Conservation (phyloP, 345 rosid species). For the Eucalyptus victrix region DNA sequence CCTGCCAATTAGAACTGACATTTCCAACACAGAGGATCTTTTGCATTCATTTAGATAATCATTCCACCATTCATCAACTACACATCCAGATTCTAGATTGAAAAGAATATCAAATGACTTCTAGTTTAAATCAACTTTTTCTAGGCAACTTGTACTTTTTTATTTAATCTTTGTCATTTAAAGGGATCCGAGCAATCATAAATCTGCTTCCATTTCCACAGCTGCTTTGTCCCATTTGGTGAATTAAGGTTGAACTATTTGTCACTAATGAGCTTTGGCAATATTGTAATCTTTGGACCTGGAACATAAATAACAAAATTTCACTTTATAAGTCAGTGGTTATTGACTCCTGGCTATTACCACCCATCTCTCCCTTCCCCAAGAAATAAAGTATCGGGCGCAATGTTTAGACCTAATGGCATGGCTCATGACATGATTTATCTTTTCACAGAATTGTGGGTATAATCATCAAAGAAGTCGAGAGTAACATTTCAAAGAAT, state of each 20-base stretch:
- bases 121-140: background rate
- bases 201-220: background rate
- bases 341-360: background rate
- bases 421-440: background rate
- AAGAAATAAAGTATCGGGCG: background rate
- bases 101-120: background rate
- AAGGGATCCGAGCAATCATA: background rate
- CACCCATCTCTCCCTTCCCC: background rate
- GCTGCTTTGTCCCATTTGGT: background rate
- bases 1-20: background rate
- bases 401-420: background rate
- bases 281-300: background rate
- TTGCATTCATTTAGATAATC: background rate
- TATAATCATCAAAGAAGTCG: slow-evolving; percentile 83
- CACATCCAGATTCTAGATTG: background rate
- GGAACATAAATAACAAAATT: background rate
- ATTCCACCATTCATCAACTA: background rate
- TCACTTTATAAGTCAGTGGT: background rate
- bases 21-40: background rate
- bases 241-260: background rate
- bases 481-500: slow-evolving; percentile 75
- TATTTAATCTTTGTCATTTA: background rate
- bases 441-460: slow-evolving; percentile 61
- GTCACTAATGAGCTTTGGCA: background rate
- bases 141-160: background rate